Evolutionary conservation across 2,329 filamentous ascomycete species (phyloP).

Genomic region (Chaetomium olivaceum): DNA sequence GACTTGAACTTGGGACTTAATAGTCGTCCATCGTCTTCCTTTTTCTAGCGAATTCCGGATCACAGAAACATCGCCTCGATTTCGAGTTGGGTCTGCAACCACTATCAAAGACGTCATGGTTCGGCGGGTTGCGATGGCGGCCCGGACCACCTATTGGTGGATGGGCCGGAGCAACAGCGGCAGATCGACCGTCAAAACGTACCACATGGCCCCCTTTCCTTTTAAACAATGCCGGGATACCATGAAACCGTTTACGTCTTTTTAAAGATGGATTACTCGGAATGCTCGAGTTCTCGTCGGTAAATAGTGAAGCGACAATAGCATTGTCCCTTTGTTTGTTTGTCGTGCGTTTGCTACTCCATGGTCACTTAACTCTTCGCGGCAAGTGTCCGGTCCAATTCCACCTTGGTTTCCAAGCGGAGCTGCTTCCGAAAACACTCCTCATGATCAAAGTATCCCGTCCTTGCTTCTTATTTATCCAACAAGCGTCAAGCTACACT

Average conservation of each 20-base stretch:
- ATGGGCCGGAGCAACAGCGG: conserved; percentile 12
- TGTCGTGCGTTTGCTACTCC: not conserved
- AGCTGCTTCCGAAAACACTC: not conserved
- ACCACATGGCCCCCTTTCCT: conserved; percentile 19
- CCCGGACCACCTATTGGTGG: conserved; percentile 14
- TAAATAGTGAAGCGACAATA: not conserved
- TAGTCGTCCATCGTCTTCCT: no score
- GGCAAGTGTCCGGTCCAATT: not conserved
- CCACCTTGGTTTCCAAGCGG: not conserved
- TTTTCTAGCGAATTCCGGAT: not conserved
- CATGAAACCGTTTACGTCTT: not conserved
- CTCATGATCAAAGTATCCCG: not conserved
- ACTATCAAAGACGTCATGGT: conserved; percentile 28
- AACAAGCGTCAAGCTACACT: not conserved
- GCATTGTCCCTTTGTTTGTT: not conserved
- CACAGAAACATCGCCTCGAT: not conserved
- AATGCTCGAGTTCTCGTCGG: not conserved
- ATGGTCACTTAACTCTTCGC: not conserved
- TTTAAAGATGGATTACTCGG: not conserved
- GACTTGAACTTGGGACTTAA: not conserved
- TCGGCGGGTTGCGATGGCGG: not conserved
- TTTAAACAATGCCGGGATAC: not conserved
- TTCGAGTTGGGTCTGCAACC: not conserved
- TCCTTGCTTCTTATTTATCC: not conserved
- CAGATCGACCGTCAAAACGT: conserved; percentile 24